Evolutionary conservation across 352 stramenopile species (phyloP).

Genomic region (Phytopythium oedochilum): DNA sequence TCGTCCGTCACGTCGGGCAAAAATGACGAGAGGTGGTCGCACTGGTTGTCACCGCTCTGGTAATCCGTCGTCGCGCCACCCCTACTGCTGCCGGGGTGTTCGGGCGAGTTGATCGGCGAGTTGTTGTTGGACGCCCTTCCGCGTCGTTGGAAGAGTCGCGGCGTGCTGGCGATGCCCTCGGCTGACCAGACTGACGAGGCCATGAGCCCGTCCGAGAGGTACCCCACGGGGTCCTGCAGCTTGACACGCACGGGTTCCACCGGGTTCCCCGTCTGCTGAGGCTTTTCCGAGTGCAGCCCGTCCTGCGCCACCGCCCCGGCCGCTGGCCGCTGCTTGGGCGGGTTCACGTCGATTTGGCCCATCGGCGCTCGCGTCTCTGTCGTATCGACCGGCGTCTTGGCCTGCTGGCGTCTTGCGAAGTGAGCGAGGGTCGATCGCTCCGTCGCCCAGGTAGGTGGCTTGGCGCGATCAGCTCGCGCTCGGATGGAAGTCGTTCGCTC

Average conservation of each 20-base stretch:
- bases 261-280: conserved; percentile 31
- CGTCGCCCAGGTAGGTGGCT: neutral
- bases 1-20: no score
- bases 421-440: neutral
- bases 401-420: neutral
- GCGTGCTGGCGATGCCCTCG: conserved; percentile 42
- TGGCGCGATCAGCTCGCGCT: neutral
- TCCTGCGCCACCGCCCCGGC: conserved; percentile 3
- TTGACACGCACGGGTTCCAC: conserved; percentile 50
- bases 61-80: neutral
- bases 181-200: conserved; percentile 43
- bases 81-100: neutral
- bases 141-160: conserved; percentile 48
- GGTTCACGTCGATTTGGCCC: conserved; percentile 40
- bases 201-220: conserved; percentile 16
- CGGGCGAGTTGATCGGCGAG: conserved; percentile 1
- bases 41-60: conserved; percentile 3
- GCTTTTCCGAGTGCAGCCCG: conserved; percentile 24
- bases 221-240: conserved; percentile 43
- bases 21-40: conserved; percentile 1
- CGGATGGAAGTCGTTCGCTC: neutral
- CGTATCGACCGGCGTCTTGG: neutral
- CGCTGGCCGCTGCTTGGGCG: conserved; percentile 20
- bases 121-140: conserved; percentile 18
- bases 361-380: conserved; percentile 7